phyloP scores from a whole-genome alignment of 805 yeast genomes.

The Teunomyces barrocoloradensis region DNA sequence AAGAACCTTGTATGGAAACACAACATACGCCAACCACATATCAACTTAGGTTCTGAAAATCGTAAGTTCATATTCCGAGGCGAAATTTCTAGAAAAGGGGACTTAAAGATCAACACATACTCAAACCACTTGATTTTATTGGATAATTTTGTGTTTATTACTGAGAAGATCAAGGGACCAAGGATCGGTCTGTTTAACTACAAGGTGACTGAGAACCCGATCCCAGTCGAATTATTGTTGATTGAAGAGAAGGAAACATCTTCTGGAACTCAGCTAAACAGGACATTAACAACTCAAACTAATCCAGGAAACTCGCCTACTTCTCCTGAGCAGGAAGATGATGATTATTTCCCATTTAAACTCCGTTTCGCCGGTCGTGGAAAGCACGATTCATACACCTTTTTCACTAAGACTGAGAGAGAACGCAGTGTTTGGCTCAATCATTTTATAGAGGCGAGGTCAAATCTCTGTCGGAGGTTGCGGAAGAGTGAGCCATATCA shows the following conservation, averaged over 20 bases:
- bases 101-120: slow-evolving; percentile 57
- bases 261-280: slow-evolving; percentile 12
- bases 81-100: slow-evolving; percentile 58
- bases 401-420: slow-evolving; percentile 43
- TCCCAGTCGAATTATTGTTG: slow-evolving; percentile 57
- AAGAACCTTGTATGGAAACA: slow-evolving; percentile 54
- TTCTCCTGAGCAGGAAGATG: slow-evolving; percentile 21
- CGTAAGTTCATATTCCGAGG: slow-evolving; percentile 61
- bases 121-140: slow-evolving; percentile 54
- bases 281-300: slow-evolving; percentile 15
- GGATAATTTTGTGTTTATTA: slow-evolving; percentile 68
- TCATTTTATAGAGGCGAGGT: slow-evolving; percentile 47
- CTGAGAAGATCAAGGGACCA: slow-evolving; percentile 51
- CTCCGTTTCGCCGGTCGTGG: slow-evolving; percentile 56
- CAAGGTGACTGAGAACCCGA: slow-evolving; percentile 52
- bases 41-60: slow-evolving; percentile 39
- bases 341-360: slow-evolving; percentile 45
- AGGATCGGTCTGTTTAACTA: slow-evolving; percentile 13
- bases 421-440: slow-evolving; percentile 62
- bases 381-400: slow-evolving; percentile 51
- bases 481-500: slow-evolving; percentile 51
- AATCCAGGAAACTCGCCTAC: slow-evolving; percentile 5
- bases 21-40: slow-evolving; percentile 33
- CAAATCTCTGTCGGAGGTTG: slow-evolving; percentile 28
- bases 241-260: slow-evolving; percentile 42